Percentiles rank a stretch among this genome's conserved stretches.
These are phyloP conservation scores for Saraca asoca DNA, from an alignment of 331 rosid species.

Conservation along the genomic window DNA sequence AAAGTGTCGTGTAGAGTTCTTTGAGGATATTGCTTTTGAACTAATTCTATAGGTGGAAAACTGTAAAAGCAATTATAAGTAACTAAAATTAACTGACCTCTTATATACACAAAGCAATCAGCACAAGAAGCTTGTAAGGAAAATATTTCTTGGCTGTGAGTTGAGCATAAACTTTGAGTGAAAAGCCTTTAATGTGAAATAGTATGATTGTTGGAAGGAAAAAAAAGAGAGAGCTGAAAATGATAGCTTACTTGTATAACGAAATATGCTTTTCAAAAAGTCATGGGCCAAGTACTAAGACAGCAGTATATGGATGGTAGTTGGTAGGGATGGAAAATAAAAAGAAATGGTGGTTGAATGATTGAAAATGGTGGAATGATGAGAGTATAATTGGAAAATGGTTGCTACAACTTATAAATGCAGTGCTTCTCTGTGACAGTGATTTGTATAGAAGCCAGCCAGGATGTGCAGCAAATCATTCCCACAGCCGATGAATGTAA, in stretches of 20 bases:
- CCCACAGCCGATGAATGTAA: too few species aligned
- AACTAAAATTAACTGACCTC: neutral
- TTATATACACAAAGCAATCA: conserved; percentile 1
- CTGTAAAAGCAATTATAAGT: too few species aligned
- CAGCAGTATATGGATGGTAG: neutral
- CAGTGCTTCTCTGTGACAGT: too few species aligned
- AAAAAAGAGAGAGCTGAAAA: conserved; percentile 23
- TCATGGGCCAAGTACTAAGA: conserved; percentile 27
- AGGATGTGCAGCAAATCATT: too few species aligned
- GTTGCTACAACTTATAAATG: too few species aligned
- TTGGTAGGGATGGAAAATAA: neutral
- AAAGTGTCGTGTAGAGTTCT: too few species aligned
- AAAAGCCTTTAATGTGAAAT: conserved; percentile 15
- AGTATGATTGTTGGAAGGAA: conserved; percentile 18
- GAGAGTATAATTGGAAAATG: neutral
- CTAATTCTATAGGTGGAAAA: too few species aligned
- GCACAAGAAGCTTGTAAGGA: neutral
- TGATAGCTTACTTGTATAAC: conserved; percentile 41
- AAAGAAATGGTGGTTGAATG: neutral
- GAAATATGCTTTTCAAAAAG: conserved; percentile 33
- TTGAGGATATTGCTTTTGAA: too few species aligned
- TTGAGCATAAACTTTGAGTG: neutral
- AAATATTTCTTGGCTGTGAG: neutral
- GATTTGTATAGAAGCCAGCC: too few species aligned
- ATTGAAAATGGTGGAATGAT: neutral